Conservation (phyloP, 495 filamentous ascomycete species). For the Neurospora terricola region DNA sequence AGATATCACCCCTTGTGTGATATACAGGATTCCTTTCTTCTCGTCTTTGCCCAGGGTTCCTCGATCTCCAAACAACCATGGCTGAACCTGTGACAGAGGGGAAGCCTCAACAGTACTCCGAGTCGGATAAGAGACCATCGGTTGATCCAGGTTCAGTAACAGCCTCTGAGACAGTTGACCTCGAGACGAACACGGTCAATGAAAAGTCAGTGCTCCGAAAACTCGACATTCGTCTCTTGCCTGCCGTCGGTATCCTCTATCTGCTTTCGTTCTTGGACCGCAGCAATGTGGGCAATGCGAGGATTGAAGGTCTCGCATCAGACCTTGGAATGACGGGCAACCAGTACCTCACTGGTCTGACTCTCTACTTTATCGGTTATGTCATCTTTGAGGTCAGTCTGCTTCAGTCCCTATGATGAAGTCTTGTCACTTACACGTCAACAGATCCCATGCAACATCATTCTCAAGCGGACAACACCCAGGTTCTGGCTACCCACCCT, state of each 20-base stretch:
- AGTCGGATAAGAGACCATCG: background rate
- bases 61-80: background rate
- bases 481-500: conserved; percentile 44
- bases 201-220: conserved; percentile 57
- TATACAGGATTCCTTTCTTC: background rate
- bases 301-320: conserved; percentile 50
- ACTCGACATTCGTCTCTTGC: conserved; percentile 53
- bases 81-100: background rate
- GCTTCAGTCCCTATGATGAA: background rate
- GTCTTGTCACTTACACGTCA: background rate
- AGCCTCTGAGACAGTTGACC: conserved; percentile 14
- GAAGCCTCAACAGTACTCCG: background rate
- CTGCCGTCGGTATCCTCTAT: conserved; percentile 59
- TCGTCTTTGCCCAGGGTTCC: background rate
- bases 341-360: conserved; percentile 62
- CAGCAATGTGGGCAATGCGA: conserved; percentile 54
- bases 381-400: conserved; percentile 39
- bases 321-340: conserved; percentile 62
- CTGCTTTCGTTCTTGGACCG: conserved; percentile 66
- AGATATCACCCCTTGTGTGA: background rate
- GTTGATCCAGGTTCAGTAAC: conserved; percentile 6
- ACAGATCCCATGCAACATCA: conserved; percentile 61
- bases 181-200: conserved; percentile 29
- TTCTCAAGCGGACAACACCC: conserved; percentile 62
- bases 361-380: conserved; percentile 70